These are phyloP conservation scores for Pichia sorboxylosa DNA, from an alignment of 1,139 yeast species.

Conservation along the genomic window DNA sequence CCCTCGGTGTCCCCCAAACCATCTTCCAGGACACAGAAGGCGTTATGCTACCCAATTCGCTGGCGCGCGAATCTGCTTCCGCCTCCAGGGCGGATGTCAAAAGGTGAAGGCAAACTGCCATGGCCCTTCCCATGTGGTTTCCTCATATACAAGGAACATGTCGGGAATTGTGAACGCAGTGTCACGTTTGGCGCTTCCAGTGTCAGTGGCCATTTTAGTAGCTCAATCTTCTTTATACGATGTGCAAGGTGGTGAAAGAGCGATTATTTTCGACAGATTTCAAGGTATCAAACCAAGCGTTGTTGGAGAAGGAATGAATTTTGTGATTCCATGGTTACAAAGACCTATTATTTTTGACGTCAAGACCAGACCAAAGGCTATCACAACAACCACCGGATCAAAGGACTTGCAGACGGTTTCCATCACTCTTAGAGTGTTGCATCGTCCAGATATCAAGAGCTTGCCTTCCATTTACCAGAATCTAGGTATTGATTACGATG, in stretches of 20 bases:
- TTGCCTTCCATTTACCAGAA: constrained; percentile 82
- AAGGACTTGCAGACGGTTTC: constrained; percentile 95
- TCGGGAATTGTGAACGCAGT: constrained; percentile 70
- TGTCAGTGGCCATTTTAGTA: constrained; percentile 53
- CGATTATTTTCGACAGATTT: constrained; percentile 87
- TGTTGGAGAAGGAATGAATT: constrained; percentile 94
- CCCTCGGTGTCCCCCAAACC: too few species aligned
- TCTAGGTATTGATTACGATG: constrained; percentile 91
- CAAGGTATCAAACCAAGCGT: constrained; percentile 80
- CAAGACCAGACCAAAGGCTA: constrained; percentile 83
- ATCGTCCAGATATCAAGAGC: constrained; percentile 79
- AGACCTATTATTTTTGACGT: constrained; percentile 84
- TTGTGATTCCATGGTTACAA: constrained; percentile 92
- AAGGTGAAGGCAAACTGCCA: too few species aligned
- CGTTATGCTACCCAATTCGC: too few species aligned
- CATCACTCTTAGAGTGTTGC: constrained; percentile 82
- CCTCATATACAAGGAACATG: too few species aligned
- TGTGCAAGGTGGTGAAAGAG: constrained; percentile 92
- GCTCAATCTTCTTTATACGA: constrained; percentile 76
- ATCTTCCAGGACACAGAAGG: too few species aligned
- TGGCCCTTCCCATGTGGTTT: too few species aligned
- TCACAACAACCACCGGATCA: constrained; percentile 92
- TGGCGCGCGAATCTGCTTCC: too few species aligned
- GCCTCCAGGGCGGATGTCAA: too few species aligned
- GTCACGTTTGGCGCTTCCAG: constrained; percentile 49